A percentile compares a stretch with the other conserved stretches of the same genome.
Evolutionary conservation across 495 filamentous ascomycete species (phyloP).

Genomic region (Podospora bellae-mahoneyi): DNA sequence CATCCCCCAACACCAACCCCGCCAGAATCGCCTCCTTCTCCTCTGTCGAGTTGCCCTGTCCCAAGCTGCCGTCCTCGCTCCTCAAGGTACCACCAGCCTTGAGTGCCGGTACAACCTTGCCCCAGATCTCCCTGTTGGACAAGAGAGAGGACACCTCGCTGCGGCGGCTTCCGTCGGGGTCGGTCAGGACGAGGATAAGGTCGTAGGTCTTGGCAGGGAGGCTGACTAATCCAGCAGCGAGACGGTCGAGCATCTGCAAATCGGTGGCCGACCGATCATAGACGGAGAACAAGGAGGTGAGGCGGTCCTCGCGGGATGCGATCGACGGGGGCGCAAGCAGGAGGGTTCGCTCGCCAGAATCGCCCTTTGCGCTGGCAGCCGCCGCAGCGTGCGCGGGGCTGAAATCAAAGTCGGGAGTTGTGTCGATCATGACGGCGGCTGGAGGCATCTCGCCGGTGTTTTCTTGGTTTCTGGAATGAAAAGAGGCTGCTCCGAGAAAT

Average conservation of each 20-base stretch:
- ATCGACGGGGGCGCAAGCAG: conserved; percentile 55
- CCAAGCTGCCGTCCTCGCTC: conserved; percentile 64
- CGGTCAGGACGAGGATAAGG: conserved; percentile 76
- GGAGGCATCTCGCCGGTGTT: conserved; percentile 25
- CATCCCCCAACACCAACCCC: conserved; percentile 58
- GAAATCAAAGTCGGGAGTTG: conserved; percentile 31
- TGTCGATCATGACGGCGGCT: conserved; percentile 23
- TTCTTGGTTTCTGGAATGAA: not conserved
- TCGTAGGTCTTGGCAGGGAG: conserved; percentile 79
- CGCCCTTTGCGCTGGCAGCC: not conserved
- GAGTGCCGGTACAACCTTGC: conserved; percentile 61
- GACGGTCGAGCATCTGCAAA: conserved; percentile 96
- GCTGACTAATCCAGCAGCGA: conserved; percentile 74
- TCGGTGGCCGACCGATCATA: conserved; percentile 74
- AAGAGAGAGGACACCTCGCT: conserved; percentile 57
- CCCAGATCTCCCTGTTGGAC: conserved; percentile 64
- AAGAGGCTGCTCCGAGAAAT: not conserved
- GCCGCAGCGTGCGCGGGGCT: conserved; percentile 12
- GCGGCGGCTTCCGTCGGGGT: conserved; percentile 60
- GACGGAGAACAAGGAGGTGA: conserved; percentile 46
- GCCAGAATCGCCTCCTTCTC: conserved; percentile 74
- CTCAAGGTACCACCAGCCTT: conserved; percentile 67
- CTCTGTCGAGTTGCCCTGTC: conserved; percentile 43
- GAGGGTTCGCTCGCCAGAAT: conserved; percentile 41
- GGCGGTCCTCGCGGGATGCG: conserved; percentile 46